Evolutionary conservation across 192 early-diverging fungal species (phyloP).

Genomic region (Rhizoclosmatium sp.): DNA sequence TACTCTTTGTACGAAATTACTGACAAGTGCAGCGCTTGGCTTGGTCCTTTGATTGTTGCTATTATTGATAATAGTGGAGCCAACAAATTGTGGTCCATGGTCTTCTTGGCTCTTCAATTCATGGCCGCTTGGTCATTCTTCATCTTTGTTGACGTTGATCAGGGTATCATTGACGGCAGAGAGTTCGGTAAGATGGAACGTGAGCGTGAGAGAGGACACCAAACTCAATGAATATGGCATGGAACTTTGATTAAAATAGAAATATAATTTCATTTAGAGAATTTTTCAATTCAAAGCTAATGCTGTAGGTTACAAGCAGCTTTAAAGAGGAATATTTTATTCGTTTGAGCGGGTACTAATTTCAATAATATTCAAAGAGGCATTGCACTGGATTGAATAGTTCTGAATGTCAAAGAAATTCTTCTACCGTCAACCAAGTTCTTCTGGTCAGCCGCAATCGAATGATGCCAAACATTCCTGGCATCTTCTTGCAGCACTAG

Average conservation of each 20-base stretch:
- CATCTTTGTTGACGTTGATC: conserved; percentile 1
- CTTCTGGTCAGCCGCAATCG: not conserved
- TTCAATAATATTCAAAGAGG: no score
- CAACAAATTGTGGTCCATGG: not conserved
- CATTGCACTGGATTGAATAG: not conserved
- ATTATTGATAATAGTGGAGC: conserved; percentile 60
- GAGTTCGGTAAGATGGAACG: not conserved
- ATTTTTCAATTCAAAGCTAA: no score
- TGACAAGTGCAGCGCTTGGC: conserved; percentile 74
- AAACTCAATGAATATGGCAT: not conserved
- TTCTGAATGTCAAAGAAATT: not conserved
- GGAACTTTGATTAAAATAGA: no score
- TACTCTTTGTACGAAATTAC: conserved; percentile 69
- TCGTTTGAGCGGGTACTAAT: no score
- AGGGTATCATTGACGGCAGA: not conserved
- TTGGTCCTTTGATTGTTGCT: conserved; percentile 77
- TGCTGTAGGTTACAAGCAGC: no score
- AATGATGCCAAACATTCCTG: conserved; percentile 4
- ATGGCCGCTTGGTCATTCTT: no score
- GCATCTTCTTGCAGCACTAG: not conserved
- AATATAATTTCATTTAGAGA: no score
- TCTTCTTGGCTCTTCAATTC: conserved; percentile 21
- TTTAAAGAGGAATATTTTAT: no score
- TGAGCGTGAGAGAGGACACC: not conserved
- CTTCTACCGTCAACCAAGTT: not conserved